A percentile compares a stretch with the other conserved stretches of the same genome.
Evolutionary conservation across 495 filamentous ascomycete genomes (phyloP).

Genomic region (Elaphomyces granulatus): DNA sequence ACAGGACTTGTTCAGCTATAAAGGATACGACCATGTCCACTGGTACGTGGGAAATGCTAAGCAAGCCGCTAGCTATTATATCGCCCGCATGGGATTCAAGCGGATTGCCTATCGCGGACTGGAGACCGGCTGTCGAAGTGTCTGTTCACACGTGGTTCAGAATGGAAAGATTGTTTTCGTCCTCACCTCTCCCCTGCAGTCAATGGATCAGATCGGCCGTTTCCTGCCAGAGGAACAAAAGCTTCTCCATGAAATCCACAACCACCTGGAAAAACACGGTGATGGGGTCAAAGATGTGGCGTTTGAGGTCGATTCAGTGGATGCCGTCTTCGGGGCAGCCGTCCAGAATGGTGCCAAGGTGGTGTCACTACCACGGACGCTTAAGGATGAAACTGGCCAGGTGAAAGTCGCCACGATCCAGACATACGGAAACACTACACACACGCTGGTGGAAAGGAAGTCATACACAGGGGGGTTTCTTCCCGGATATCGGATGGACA

Average conservation of each 20-base stretch:
- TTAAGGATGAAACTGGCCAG: conserved; percentile 36
- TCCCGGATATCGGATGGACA: conserved; percentile 53
- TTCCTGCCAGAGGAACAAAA: conserved; percentile 38
- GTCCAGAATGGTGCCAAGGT: conserved; percentile 51
- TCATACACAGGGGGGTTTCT: conserved; percentile 60
- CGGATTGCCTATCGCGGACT: conserved; percentile 71
- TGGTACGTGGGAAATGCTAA: conserved; percentile 97
- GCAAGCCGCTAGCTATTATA: conserved; percentile 77
- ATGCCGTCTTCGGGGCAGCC: conserved; percentile 55
- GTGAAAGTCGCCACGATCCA: conserved; percentile 60
- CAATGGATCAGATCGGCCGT: conserved; percentile 31
- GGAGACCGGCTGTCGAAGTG: conserved; percentile 63
- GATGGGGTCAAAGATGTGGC: conserved; percentile 87
- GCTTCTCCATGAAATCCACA: conserved; percentile 53
- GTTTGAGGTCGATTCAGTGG: conserved; percentile 78
- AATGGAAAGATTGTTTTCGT: conserved; percentile 72
- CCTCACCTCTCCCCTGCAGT: conserved; percentile 65
- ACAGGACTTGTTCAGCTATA: conserved; percentile 39
- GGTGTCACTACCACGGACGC: conserved; percentile 41
- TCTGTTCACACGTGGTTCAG: conserved; percentile 67
- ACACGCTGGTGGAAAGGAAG: conserved; percentile 61
- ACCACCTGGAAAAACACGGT: conserved; percentile 65
- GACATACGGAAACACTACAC: conserved; percentile 86
- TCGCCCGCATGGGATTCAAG: conserved; percentile 68
- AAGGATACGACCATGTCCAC: conserved; percentile 75